Conservation (phyloP, 2,329 filamentous ascomycete species). For the Lomentospora prolificans region DNA sequence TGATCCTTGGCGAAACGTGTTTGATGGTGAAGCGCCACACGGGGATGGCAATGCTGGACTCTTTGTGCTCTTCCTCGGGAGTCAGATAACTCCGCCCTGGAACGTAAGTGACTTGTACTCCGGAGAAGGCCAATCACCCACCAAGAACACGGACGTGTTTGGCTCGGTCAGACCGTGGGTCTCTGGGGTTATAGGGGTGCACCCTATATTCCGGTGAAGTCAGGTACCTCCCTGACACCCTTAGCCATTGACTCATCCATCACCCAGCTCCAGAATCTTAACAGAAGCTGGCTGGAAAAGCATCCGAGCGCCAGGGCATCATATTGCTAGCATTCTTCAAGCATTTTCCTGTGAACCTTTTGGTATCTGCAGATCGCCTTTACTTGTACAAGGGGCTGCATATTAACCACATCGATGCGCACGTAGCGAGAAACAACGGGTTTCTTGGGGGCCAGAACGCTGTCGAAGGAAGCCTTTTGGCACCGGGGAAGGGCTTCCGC, state of each 20-base stretch:
- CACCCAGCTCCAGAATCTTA: constrained; percentile 6
- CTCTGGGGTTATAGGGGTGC: constrained; percentile 13
- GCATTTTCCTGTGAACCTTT: not conserved
- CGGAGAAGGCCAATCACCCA: not conserved
- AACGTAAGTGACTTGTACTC: not conserved
- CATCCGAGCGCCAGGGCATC: constrained; percentile 14
- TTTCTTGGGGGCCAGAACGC: constrained; percentile 11
- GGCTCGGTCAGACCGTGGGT: constrained; percentile 19
- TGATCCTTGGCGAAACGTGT: not conserved
- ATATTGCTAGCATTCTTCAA: not conserved
- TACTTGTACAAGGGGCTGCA: no score
- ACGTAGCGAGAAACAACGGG: not conserved
- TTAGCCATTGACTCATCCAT: not conserved
- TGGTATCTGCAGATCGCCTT: no score
- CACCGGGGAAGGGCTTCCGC: constrained; percentile 23
- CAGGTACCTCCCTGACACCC: not conserved
- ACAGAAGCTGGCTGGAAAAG: constrained; percentile 14
- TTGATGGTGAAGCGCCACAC: not conserved
- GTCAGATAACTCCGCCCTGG: no score
- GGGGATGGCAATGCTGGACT: not conserved
- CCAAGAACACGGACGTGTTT: constrained; percentile 2
- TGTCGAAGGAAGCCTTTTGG: constrained; percentile 17
- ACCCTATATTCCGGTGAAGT: constrained; percentile 8
- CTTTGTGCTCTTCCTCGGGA: no score
- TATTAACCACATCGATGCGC: no score